Evolutionary conservation across 129 eudicot species (phyloP), one percentile per base, ranked within the genome.

Genomic region (Tanacetum coccineum): DNA sequence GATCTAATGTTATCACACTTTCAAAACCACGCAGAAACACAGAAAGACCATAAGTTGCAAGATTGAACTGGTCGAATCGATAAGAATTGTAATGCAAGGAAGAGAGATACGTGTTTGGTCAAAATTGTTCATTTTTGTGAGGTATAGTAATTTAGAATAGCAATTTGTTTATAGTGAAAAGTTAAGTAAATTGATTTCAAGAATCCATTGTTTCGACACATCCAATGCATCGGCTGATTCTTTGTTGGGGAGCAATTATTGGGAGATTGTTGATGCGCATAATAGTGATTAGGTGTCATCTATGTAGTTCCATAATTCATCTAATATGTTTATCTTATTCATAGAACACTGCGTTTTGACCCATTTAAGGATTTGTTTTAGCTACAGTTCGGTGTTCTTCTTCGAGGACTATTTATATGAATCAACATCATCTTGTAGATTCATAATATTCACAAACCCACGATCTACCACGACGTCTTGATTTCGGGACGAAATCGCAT

Each of bases 251-350:
- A 57, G 46, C 57, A 39, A 39, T 9, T 19, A 39, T 60, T 50
- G 62, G 18, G 62, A 8, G 62, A 49, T 56, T 9, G 55, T 50
- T 51, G 55, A 52, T 62, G 70, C n/a, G 60, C 32, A 62, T 62
- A 51, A 49, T 40, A n/a, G 21, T 22, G 25, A 22, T 2, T 22
- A 22, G 25, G 25, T 22, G 25, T 30, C 36, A 30, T 30, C 36
- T 2, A 2, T 30, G 6, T 30, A 30, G 36, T 30, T 30, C 36
- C 39, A 32, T 32, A 6, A 32, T 32, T 32, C 8, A 32, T 32
- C 39, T 4, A 32, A 6, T 32, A 32, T 32, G 39, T 4, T n/a
- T 32, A 32, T 32, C 8, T 32, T 32, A 32, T 32, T 4, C 39
- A 32, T 32, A 32, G 8, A 32, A 32, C 39, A 32, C 9, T 1